Conservation (phyloP, 2,329 filamentous ascomycete species). For the Cladorrhinum sp. region DNA sequence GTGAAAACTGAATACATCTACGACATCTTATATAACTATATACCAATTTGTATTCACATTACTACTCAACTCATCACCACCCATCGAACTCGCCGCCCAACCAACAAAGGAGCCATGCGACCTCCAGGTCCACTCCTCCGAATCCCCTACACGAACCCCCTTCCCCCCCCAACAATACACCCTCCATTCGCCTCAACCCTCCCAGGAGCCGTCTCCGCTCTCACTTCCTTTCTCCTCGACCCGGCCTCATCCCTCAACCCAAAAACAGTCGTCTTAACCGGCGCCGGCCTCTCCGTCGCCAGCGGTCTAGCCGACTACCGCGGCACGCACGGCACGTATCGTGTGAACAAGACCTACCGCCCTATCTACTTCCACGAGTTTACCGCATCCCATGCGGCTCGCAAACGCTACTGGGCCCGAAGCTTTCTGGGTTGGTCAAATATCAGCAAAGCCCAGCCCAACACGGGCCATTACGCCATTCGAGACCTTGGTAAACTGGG, state of each 20-base stretch:
- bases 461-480: conserved; percentile 75
- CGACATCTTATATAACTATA: too few species aligned
- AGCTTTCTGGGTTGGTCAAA: conserved; percentile 92
- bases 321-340: conserved; percentile 85
- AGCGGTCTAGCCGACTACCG: conserved; percentile 92
- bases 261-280: conserved; percentile 58
- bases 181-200: conserved; percentile 69
- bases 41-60: too few species aligned
- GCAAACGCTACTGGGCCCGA: conserved; percentile 93
- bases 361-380: conserved; percentile 96
- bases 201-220: conserved; percentile 70
- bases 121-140: conserved; percentile 65
- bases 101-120: conserved; percentile 46
- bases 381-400: conserved; percentile 70
- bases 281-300: conserved; percentile 89
- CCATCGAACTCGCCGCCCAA: background rate
- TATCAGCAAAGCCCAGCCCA: conserved; percentile 74
- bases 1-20: too few species aligned
- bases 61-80: conserved; percentile 22
- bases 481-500: conserved; percentile 69
- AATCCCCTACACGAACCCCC: conserved; percentile 84
- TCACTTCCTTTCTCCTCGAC: conserved; percentile 71
- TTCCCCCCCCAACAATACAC: conserved; percentile 71
- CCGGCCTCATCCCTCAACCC: conserved; percentile 44
- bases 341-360: conserved; percentile 82